Evolutionary conservation across 73 alveolate genomes (phyloP).

Genomic region (Paramecium sonneborni): DNA sequence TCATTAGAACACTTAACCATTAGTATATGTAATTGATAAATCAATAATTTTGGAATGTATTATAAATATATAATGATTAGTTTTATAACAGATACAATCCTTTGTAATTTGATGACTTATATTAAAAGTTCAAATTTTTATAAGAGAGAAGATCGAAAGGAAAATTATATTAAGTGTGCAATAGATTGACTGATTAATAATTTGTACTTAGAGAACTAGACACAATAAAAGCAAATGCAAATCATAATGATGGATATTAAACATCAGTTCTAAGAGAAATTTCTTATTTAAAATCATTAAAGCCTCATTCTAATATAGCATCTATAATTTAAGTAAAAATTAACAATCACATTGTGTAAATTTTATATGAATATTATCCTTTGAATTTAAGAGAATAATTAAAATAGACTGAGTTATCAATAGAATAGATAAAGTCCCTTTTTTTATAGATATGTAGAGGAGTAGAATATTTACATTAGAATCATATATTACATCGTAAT

Average conservation of each 20-base stretch:
- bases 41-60: conserved; percentile 37
- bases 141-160: conserved; percentile 86
- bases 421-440: not conserved
- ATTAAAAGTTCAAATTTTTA: not conserved
- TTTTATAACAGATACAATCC: not conserved
- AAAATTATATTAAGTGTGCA: conserved; percentile 68
- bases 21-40: not conserved
- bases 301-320: conserved; percentile 62
- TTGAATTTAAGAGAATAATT: conserved; percentile 55
- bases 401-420: not conserved
- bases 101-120: not conserved
- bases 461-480: conserved; percentile 14
- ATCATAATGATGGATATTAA: conserved; percentile 92
- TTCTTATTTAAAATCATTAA: conserved; percentile 63
- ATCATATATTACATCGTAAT: conserved; percentile 31
- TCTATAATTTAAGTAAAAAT: not conserved
- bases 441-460: conserved; percentile 1
- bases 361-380: conserved; percentile 33
- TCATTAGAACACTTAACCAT: not conserved
- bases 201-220: conserved; percentile 74
- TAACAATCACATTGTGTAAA: not conserved
- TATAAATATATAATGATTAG: not conserved
- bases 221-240: conserved; percentile 87
- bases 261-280: conserved; percentile 90
- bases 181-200: conserved; percentile 67